Conservation (phyloP, 1,139 yeast genomes). For the Lodderomyces parapsilosis region DNA sequence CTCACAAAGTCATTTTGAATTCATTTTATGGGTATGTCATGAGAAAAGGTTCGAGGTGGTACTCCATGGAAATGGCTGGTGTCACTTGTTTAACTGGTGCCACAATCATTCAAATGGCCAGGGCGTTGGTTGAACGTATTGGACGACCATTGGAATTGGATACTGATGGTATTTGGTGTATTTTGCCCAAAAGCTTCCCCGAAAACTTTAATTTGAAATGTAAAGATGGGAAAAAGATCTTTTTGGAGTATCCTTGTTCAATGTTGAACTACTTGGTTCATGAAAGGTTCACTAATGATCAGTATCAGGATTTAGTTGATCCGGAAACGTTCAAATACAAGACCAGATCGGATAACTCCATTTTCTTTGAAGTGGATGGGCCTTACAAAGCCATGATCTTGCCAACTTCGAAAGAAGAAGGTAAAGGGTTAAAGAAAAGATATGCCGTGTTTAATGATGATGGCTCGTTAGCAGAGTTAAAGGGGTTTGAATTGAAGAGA, state of each 20-base stretch:
- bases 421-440: constrained; percentile 91
- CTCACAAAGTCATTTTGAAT: constrained; percentile 94
- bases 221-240: constrained; percentile 74
- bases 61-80: constrained; percentile 99
- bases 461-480: constrained; percentile 90
- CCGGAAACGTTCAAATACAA: constrained; percentile 66
- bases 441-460: constrained; percentile 97
- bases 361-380: constrained; percentile 97
- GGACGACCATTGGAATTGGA: constrained; percentile 96
- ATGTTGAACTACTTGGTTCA: constrained; percentile 95
- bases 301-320: constrained; percentile 84
- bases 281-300: constrained; percentile 86
- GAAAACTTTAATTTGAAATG: constrained; percentile 75
- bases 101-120: constrained; percentile 95
- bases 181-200: constrained; percentile 88
- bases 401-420: constrained; percentile 97
- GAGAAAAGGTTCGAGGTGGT: constrained; percentile 99
- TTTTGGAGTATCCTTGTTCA: constrained; percentile 90
- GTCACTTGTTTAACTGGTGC: constrained; percentile 98
- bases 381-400: constrained; percentile 97
- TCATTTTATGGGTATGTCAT: constrained; percentile 98
- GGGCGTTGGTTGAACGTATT: constrained; percentile 86
- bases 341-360: constrained; percentile 85
- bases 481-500: constrained; percentile 95
- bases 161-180: constrained; percentile 99